Evolutionary conservation across 176 grass and related monocot species (phyloP), one percentile per base, ranked within the genome.

Genomic region (Secale cereale): DNA sequence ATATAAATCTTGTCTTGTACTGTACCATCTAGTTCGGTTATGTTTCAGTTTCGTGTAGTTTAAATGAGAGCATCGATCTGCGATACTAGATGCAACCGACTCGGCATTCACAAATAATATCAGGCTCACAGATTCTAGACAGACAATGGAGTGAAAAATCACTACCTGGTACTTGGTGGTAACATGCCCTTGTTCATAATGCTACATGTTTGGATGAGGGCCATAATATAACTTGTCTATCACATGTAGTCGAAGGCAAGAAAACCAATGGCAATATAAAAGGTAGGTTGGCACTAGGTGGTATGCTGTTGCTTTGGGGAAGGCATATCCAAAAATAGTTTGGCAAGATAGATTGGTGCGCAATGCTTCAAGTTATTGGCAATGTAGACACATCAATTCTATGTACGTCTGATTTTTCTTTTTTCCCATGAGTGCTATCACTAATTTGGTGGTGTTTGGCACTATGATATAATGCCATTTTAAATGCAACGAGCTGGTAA

Each of bases 211-310:
- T 28, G 4, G 19, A n/a, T 50, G 27, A 82, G 26, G 23, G 20
- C 2, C 3, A 23, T 70, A 77, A 76, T 37, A 63, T 27, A 64
- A 81, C 19, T 17, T 2, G 59, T 63, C 2, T 50, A 63, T 54
- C 80, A 59, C 64, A 62, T 90, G 60, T 74, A 90, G 84, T 86
- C 10, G 1, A 83, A 65, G 74, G 27, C 22, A 86, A 90, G 72
- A 41, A 86, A 78, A 78, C 28, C 39, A 50, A 54, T 43, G 31
- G 37, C 52, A 10, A 78, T 54, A 31, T 8, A 59, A 26, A 35
- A 48, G 31, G 1, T 63, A 15, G 36, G 17, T 72, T 28, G 19
- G 22, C 54, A 78, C 60, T 37, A 79, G 43, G 59, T 66, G 29
- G 14, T 52, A 25, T 65, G 59, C 45, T 35, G 2, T 77, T 59